Base-by-base conservation (phyloP, 2,329 filamentous ascomycete species). In the Orbilia brochopaga region DNA sequence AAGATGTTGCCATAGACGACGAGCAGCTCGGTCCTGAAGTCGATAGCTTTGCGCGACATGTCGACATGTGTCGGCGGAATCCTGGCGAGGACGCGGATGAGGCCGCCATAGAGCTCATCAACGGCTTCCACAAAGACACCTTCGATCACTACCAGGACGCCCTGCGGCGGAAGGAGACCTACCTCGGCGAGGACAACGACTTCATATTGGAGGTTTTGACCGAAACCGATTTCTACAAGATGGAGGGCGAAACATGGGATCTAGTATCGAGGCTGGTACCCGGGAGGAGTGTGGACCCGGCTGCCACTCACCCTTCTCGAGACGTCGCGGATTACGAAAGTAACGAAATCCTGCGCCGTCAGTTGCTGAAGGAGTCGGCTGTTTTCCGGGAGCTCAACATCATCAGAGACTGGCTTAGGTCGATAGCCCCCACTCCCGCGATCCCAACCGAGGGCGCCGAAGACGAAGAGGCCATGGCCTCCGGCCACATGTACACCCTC, bases 401-500 rank as follows among this genome's bases (percentile, higher is more conserved):
- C 23, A 86, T 97, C 11, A 83, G 97, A 69, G 87, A 90, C 78
- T 97, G 94, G 90, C 82, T 99, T 32, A 90, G 96, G 79, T 85
- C 86, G 75, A 91, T 87, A 48, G 90, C 91, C 1, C 85, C 88
- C 35, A 81, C 83, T 57, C 85, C 86, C 24, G 85, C 86, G 1
- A 87, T 87, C 44, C 87, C 90, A 73, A 87, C 96, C 30, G 87
- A 92, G 74, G 85, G 88, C 24, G 89, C 90, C 11, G 90, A 93
- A 69, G 84, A 90, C 76, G 89, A 90, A 8, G 90, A 92, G 55
- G 87, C 92, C 8, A 90, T 94, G 81, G 87, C 90, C 27, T 88
- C 92, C 78, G 93, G 93, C 44, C 97, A 92, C 90, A 86, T 97
- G 74, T 91, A 96, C 78, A 97, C 94, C 0, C 90, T 92, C 74